Conservation (phyloP, 1,284 basidiomycete species). For the Ustilago shanxiensis region DNA sequence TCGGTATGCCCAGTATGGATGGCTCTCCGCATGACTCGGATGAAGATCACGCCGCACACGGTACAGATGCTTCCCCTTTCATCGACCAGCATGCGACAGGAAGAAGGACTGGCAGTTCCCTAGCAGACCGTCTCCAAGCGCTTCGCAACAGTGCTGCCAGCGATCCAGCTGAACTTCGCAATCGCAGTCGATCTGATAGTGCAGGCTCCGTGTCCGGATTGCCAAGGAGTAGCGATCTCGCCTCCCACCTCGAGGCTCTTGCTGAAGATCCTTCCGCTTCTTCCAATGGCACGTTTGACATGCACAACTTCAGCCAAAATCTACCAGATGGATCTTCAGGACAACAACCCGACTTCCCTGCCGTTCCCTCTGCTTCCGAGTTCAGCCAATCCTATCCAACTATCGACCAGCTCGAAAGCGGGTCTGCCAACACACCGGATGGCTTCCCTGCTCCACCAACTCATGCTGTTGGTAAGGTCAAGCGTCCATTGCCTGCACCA, state of each 20-base stretch:
- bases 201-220: slow-evolving; percentile 10
- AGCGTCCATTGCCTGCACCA: slow-evolving; percentile 51
- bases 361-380: slow-evolving; percentile 49
- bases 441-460: slow-evolving; percentile 48
- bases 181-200: slow-evolving; percentile 29
- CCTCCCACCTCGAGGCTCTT: slow-evolving; percentile 33
- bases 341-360: slow-evolving; percentile 28
- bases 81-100: slow-evolving; percentile 41
- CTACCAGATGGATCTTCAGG: slow-evolving; percentile 16
- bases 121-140: slow-evolving; percentile 51
- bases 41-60: slow-evolving; percentile 35
- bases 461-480: slow-evolving; percentile 39
- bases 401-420: slow-evolving; percentile 59
- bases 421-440: slow-evolving; percentile 7
- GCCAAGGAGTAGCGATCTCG: slow-evolving; percentile 22
- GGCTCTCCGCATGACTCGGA: slow-evolving; percentile 22
- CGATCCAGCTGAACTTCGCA: slow-evolving; percentile 44
- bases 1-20: slow-evolving; percentile 6
- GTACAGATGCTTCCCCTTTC: slow-evolving; percentile 44
- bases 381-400: slow-evolving; percentile 56
- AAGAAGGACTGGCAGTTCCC: slow-evolving; percentile 34
- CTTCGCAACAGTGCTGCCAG: slow-evolving; percentile 38
- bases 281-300: slow-evolving; percentile 25
- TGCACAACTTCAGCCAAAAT: slow-evolving; percentile 22
- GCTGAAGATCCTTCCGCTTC: slow-evolving; percentile 19